phyloP scores from a whole-genome alignment of 257 asterid species.

The Dorcoceras hygrometricum region DNA sequence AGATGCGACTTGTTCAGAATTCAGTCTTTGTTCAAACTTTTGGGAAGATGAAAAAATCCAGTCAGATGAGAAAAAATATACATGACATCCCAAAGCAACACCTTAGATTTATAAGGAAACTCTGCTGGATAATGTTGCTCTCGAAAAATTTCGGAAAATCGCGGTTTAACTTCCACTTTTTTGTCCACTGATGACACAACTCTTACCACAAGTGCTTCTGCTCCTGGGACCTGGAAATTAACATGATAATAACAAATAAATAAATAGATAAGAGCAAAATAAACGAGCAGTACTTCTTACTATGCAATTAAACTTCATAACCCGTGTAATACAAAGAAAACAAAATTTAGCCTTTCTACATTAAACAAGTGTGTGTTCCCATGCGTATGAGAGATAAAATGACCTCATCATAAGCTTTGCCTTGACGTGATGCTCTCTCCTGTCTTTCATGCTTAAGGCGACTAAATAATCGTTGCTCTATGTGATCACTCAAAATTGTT shows the following conservation, averaged over 20 bases:
- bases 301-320: conserved; percentile 2
- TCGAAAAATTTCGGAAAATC: conserved; percentile 85
- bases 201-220: conserved; percentile 90
- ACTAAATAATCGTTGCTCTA: conserved; percentile 72
- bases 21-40: conserved; percentile 4
- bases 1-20: conserved; percentile 8
- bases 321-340: background rate
- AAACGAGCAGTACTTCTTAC: conserved; percentile 10
- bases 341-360: background rate
- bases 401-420: conserved; percentile 87
- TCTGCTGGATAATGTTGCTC: conserved; percentile 87
- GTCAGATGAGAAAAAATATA: too few species aligned
- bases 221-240: conserved; percentile 77
- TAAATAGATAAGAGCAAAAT: background rate
- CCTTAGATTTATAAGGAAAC: conserved; percentile 92
- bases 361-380: background rate
- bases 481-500: conserved; percentile 88
- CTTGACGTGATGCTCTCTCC: conserved; percentile 79
- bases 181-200: conserved; percentile 98
- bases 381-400: conserved; percentile 19
- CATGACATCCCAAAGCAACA: conserved; percentile 19
- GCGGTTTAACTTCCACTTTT: conserved; percentile 91
- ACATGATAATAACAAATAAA: conserved; percentile 4
- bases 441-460: conserved; percentile 80
- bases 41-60: too few species aligned